A percentile compares a stretch with the other conserved stretches of the same genome.
phyloP scores from a whole-genome alignment of 768 basidiomycete species.

The Lactarius trivialis region DNA sequence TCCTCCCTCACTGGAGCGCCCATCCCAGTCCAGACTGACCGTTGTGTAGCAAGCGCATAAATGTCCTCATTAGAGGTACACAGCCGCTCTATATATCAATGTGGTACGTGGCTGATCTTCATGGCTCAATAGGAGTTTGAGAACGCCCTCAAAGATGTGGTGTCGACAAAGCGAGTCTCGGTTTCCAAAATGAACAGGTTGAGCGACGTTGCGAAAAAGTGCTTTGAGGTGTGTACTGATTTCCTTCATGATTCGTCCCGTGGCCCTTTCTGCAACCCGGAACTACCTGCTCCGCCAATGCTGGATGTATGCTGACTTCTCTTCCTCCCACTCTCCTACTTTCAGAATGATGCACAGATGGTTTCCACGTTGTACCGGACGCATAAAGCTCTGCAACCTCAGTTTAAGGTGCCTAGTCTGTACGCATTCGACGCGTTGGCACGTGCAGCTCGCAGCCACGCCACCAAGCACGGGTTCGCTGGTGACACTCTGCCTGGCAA shows the following conservation, averaged over 20 bases:
- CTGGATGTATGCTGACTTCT: neutral
- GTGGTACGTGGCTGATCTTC: neutral
- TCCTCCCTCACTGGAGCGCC: neutral
- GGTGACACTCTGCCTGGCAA: constrained; percentile 60
- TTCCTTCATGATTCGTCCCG: neutral
- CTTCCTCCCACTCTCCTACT: neutral
- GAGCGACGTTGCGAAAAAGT: constrained; percentile 69
- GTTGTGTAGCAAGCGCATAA: constrained; percentile 1
- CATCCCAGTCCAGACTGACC: neutral
- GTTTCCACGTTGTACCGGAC: constrained; percentile 85
- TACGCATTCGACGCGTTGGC: constrained; percentile 93
- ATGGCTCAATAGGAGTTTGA: constrained; percentile 62
- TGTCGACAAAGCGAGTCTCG: constrained; percentile 77
- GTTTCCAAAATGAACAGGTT: constrained; percentile 77
- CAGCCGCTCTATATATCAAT: neutral
- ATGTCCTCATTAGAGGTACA: constrained; percentile 27
- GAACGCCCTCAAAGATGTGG: constrained; percentile 69
- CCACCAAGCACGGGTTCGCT: constrained; percentile 55
- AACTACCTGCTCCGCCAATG: neutral
- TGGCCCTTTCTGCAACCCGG: constrained; percentile 4
- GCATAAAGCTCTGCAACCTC: constrained; percentile 67
- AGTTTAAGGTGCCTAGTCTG: constrained; percentile 76
- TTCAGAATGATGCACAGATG: constrained; percentile 76
- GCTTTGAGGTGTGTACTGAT: constrained; percentile 55
- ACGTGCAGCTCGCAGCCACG: constrained; percentile 67